These are phyloP conservation scores for Drechslerella stenobrocha DNA, from an alignment of 2,329 filamentous ascomycete species.

Conservation along the genomic window DNA sequence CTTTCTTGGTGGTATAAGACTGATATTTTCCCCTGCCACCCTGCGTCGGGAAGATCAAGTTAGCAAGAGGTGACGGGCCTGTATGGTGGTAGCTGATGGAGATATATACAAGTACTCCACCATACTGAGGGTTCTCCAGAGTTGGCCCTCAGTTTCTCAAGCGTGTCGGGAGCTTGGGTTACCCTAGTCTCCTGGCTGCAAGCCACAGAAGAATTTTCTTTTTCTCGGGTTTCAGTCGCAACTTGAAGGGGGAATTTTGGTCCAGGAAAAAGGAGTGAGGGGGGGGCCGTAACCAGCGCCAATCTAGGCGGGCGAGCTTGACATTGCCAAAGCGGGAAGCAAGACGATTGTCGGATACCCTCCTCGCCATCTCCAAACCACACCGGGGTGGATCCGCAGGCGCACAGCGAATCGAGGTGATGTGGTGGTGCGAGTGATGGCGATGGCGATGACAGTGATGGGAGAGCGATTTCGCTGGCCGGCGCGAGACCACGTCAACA, in stretches of 20 bases:
- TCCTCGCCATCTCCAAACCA: conserved; percentile 1
- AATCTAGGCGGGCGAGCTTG: neutral
- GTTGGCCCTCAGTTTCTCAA: too few species aligned
- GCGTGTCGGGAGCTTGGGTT: too few species aligned
- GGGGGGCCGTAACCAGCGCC: neutral
- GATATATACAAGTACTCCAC: too few species aligned
- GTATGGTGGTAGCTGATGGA: too few species aligned
- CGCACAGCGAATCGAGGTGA: conserved; percentile 3
- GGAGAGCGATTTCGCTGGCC: conserved; percentile 36
- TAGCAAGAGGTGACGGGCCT: neutral
- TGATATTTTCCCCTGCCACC: neutral
- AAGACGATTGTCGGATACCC: neutral
- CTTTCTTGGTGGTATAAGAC: conserved; percentile 1
- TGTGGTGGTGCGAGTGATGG: conserved; percentile 12
- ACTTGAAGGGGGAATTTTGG: too few species aligned
- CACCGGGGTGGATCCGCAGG: neutral
- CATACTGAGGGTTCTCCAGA: too few species aligned
- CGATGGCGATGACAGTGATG: conserved; percentile 14
- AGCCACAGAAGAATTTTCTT: neutral
- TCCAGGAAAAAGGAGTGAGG: neutral
- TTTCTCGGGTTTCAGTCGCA: too few species aligned
- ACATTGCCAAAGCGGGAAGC: conserved; percentile 1
- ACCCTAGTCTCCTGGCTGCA: conserved; percentile 2
- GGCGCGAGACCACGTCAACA: conserved; percentile 48
- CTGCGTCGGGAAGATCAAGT: neutral